Evolutionary conservation across 148 eudicot genomes (phyloP), one percentile per base, ranked within the genome.

Genomic region (Vaccinium myrtillus): DNA sequence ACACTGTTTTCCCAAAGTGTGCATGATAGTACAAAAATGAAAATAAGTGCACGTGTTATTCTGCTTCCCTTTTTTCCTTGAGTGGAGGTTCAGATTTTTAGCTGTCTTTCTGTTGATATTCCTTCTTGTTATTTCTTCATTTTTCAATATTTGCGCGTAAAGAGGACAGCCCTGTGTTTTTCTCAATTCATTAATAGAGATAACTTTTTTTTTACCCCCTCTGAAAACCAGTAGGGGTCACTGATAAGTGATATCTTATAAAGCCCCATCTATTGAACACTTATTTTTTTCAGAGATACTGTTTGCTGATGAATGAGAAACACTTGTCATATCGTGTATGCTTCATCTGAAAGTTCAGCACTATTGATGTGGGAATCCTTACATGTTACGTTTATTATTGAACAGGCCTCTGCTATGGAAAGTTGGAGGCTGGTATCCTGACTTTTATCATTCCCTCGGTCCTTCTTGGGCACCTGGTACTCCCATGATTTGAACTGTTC

Each of bases 341-440:
- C 54, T 51, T 27, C 53, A 16, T 51, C 71, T 53, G 6, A 67
- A 11, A 81, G 53, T 23, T 36, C 63, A 30, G 30, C 49, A 81
- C 43, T 19, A 82, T 71, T 82, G 10, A 53, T 71, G 53, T 32
- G 84, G 30, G 32, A 55, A 53, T 58, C 59, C 21, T 81, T 59
- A 71, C 23, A 25, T 51, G 13, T 86, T 84, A 27, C 69, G 9
- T 55, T 13, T 76, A 48, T 85, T 18, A 2, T 84, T 77, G 48
- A 73, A 80, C 91, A 96, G 99, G 99, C 48, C 97, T 96, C 74
- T 96, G 99, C 91, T 96, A 96, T 89, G 99, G 99, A 70, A 96
- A 96, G 86, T 79, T 96, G 87, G 99, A 96, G 92, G 99, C 99
- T 78, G 98, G 92, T 55, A 13, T 90, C 81, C 93, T 96, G 77